phyloP scores from a whole-genome alignment of 805 yeast species.

The Nakazawaea populi region DNA sequence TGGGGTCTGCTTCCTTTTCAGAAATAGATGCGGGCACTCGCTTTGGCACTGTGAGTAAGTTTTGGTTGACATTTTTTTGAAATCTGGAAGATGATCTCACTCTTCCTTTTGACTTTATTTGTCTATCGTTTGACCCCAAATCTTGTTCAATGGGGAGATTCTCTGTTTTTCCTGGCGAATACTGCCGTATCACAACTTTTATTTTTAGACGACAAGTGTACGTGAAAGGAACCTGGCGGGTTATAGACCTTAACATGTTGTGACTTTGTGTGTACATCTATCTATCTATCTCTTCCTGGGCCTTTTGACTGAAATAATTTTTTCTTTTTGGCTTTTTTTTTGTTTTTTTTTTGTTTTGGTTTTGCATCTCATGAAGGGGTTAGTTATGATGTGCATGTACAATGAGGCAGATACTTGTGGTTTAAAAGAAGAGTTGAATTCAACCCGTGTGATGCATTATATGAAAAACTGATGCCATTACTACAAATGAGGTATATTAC shows the following conservation, averaged over 20 bases:
- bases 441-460: too few species aligned
- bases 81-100: constrained; percentile 1
- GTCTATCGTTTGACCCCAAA: background rate
- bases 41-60: background rate
- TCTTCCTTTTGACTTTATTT: constrained; percentile 15
- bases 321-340: background rate
- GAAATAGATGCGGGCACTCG: background rate
- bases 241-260: background rate
- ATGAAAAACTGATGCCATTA: background rate
- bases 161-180: background rate
- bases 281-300: background rate
- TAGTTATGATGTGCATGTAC: too few species aligned
- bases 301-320: background rate
- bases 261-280: background rate
- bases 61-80: background rate
- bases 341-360: background rate
- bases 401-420: too few species aligned
- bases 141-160: background rate
- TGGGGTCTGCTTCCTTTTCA: background rate
- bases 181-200: background rate
- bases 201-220: background rate
- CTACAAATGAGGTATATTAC: background rate
- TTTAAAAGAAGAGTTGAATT: too few species aligned
- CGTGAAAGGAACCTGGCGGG: background rate
- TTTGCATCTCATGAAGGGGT: background rate